Evolutionary conservation across 441 rosid genomes (phyloP).

Genomic region (Rhodomyrtus psidioides): DNA sequence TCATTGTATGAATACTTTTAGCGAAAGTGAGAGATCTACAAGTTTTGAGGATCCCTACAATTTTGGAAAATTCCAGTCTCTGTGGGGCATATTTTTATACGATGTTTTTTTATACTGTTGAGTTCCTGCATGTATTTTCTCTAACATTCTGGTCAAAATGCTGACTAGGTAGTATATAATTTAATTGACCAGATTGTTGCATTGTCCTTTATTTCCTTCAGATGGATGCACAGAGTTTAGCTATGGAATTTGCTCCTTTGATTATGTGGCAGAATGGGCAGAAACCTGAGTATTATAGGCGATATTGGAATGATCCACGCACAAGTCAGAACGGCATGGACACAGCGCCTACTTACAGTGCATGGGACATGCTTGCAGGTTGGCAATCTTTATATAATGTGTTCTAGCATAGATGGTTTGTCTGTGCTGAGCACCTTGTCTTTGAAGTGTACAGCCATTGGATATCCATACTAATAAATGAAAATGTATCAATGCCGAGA

Average conservation of each 20-base stretch:
- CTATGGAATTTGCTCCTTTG: constrained; percentile 81
- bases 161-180: not conserved
- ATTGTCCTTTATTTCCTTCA: constrained; percentile 16
- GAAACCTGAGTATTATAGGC: constrained; percentile 52
- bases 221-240: constrained; percentile 92
- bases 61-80: not conserved
- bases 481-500: not conserved
- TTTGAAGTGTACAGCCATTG: not conserved
- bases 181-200: not conserved
- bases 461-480: not conserved
- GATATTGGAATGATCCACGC: constrained; percentile 57
- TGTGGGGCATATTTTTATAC: not conserved
- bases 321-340: constrained; percentile 40
- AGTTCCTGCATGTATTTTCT: not conserved
- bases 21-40: not conserved
- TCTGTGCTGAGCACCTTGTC: not conserved
- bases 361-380: constrained; percentile 92
- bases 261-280: constrained; percentile 77
- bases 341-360: constrained; percentile 34
- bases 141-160: not conserved
- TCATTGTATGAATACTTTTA: not conserved
- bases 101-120: not conserved
- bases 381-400: not conserved
- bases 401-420: not conserved
- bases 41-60: not conserved